phyloP scores from a whole-genome alignment of 2,329 filamentous ascomycete species.

The Colletotrichum sp. region DNA sequence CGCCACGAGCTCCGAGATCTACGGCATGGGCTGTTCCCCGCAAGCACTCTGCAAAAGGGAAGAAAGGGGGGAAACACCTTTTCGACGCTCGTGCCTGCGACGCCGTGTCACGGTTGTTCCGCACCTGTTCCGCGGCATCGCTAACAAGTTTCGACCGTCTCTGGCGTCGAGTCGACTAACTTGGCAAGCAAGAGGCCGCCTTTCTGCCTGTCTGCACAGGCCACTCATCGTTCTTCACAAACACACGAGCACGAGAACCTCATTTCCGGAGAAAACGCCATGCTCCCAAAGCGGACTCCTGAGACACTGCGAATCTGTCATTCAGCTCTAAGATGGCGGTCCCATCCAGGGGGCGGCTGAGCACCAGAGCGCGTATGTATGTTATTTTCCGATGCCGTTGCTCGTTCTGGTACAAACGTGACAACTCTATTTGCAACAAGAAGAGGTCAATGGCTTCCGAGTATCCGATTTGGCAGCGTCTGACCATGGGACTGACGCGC shows the following conservation, averaged over 20 bases:
- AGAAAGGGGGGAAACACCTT: neutral
- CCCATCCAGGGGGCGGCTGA: neutral
- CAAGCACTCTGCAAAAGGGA: neutral
- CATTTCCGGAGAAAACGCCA: slow-evolving; percentile 13
- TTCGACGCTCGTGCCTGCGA: neutral
- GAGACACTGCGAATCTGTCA: slow-evolving; percentile 7
- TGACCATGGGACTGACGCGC: neutral
- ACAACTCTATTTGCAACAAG: neutral
- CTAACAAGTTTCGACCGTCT: neutral
- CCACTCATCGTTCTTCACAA: neutral
- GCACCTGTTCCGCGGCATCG: neutral
- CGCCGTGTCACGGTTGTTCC: neutral
- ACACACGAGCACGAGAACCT: neutral
- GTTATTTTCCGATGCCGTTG: neutral
- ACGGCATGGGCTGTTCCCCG: slow-evolving; percentile 9
- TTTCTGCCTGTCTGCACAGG: neutral
- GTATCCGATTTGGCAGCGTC: neutral
- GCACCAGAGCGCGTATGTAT: neutral
- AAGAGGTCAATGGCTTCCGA: neutral
- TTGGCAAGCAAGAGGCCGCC: neutral
- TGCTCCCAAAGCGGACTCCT: neutral
- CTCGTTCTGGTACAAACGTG: neutral
- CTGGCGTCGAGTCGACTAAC: neutral
- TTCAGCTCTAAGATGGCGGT: neutral
- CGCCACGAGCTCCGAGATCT: slow-evolving; percentile 15